Evolutionary conservation across 1,284 basidiomycete species (phyloP).

Genomic region (Cutaneotrichosporon sp.): DNA sequence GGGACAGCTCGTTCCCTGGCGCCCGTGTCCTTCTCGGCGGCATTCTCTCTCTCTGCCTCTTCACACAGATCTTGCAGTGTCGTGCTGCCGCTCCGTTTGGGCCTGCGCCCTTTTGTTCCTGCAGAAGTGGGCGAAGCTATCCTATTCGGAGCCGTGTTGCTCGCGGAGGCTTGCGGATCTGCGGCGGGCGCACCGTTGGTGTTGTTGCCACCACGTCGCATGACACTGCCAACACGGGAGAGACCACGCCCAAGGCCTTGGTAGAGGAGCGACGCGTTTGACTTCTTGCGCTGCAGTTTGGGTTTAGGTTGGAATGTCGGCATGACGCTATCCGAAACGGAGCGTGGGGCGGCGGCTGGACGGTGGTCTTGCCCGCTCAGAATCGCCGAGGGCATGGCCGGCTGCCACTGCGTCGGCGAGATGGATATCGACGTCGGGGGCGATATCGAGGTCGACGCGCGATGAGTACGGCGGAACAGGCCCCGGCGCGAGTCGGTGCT

Average conservation of each 20-base stretch:
- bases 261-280: constrained; percentile 28
- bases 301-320: background rate
- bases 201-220: constrained; percentile 24
- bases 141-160: background rate
- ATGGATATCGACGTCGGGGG: constrained; percentile 3
- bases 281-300: constrained; percentile 24
- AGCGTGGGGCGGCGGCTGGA: background rate
- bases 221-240: constrained; percentile 35
- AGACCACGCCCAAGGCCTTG: constrained; percentile 31
- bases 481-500: constrained; percentile 3
- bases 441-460: background rate
- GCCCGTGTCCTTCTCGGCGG: background rate
- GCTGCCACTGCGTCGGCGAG: constrained; percentile 1
- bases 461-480: background rate
- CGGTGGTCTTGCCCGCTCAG: background rate
- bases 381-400: background rate
- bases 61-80: constrained; percentile 7
- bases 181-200: background rate
- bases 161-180: background rate
- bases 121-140: background rate
- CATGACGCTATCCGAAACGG: constrained; percentile 5
- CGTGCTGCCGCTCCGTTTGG: background rate
- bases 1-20: background rate
- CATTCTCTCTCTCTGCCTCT: constrained; percentile 1
- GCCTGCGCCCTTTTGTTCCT: background rate